Conservation (phyloP, 345 rosid genomes). For the Ailanthus altissimus region DNA sequence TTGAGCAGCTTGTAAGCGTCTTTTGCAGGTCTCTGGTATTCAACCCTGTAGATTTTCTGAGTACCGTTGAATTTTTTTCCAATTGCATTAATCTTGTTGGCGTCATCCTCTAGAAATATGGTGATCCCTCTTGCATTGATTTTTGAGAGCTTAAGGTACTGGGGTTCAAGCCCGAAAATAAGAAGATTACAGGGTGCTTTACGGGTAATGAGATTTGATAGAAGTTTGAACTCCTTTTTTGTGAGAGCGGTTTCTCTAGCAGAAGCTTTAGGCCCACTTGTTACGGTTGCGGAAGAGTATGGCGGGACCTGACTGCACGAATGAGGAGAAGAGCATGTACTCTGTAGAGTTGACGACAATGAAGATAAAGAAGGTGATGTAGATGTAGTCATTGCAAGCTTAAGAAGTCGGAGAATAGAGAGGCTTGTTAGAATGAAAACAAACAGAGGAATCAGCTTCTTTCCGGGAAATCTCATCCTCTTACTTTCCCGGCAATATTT, state of each 20-base stretch:
- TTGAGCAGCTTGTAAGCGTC: constrained; percentile 70
- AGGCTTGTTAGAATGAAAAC: constrained; percentile 59
- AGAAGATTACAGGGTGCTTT: constrained; percentile 85
- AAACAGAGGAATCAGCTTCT: constrained; percentile 59
- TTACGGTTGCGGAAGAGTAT: constrained; percentile 14
- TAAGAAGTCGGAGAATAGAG: constrained; percentile 65
- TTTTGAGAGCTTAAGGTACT: constrained; percentile 55
- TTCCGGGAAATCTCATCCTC: constrained; percentile 55
- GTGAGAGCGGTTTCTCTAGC: constrained; percentile 35
- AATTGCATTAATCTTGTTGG: constrained; percentile 42
- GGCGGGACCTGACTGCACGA: constrained; percentile 29
- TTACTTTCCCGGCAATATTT: constrained; percentile 34
- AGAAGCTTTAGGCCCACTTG: constrained; percentile 9
- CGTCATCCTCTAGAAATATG: constrained; percentile 67
- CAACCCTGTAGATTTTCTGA: constrained; percentile 48
- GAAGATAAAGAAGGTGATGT: constrained; percentile 48
- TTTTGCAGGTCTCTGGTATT: constrained; percentile 52
- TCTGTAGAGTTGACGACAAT: constrained; percentile 35
- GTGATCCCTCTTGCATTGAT: constrained; percentile 67
- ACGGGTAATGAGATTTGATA: constrained; percentile 43
- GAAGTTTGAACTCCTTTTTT: constrained; percentile 63
- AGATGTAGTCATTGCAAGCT: constrained; percentile 39
- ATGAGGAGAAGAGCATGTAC: constrained; percentile 31
- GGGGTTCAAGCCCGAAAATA: constrained; percentile 61
- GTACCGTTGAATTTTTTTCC: constrained; percentile 40